A percentile compares a stretch with the other conserved stretches of the same genome.
Conservation (phyloP, 2,329 filamentous ascomycete species). For the Chaetomium globosum region DNA sequence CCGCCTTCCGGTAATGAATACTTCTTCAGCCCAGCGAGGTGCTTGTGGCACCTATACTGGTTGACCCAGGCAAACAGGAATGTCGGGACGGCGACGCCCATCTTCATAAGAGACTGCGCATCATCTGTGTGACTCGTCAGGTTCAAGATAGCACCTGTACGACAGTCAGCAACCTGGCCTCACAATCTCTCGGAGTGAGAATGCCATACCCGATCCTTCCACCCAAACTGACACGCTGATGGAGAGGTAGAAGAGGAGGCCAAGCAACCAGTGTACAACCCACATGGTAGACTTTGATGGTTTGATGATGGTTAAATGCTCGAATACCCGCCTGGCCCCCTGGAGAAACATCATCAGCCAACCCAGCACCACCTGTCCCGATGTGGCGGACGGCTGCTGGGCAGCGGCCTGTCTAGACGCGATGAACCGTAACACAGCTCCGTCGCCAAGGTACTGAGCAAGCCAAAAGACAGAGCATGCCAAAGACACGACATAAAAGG, state of each 20-base stretch:
- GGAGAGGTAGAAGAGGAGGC: constrained; percentile 73
- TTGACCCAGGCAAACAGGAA: constrained; percentile 71
- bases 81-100: constrained; percentile 58
- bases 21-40: constrained; percentile 72
- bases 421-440: constrained; percentile 55
- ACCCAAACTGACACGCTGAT: constrained; percentile 81
- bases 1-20: constrained; percentile 79
- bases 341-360: constrained; percentile 78
- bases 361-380: constrained; percentile 64
- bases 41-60: constrained; percentile 73
- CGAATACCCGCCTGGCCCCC: constrained; percentile 72
- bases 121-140: constrained; percentile 33
- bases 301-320: constrained; percentile 67
- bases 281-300: constrained; percentile 79
- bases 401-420: constrained; percentile 42
- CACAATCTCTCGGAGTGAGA: constrained; percentile 18
- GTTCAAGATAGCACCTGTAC: constrained; percentile 42
- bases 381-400: constrained; percentile 52
- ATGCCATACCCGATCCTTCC: constrained; percentile 68
- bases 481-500: constrained; percentile 80
- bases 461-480: constrained; percentile 74
- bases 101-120: constrained; percentile 50
- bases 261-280: constrained; percentile 79
- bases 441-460: constrained; percentile 60
- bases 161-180: constrained; percentile 25